These are phyloP conservation scores for Mycocalia duriaeana DNA, from an alignment of 1,284 basidiomycete species.

Conservation along the genomic window DNA sequence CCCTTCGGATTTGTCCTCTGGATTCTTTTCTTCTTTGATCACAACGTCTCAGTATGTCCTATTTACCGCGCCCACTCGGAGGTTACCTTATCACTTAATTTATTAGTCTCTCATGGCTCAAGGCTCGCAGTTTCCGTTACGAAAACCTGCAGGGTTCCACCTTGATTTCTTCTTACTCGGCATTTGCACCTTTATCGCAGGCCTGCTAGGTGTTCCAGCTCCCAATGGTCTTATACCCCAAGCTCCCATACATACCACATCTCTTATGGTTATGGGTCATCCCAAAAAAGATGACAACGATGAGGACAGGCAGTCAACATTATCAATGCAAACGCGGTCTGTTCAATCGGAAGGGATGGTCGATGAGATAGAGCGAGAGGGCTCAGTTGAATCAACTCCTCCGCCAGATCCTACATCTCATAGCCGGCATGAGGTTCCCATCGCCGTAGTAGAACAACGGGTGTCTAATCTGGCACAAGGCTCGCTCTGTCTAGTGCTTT, in stretches of 20 bases:
- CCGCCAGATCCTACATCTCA: conserved; percentile 18
- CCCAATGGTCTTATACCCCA: conserved; percentile 96
- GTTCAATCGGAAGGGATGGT: conserved; percentile 10
- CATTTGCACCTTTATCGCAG: conserved; percentile 88
- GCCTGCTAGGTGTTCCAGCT: conserved; percentile 86
- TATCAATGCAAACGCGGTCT: conserved; percentile 1
- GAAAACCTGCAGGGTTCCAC: conserved; percentile 91
- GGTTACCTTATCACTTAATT: no score
- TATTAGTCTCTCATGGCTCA: conserved; percentile 93
- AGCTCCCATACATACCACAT: conserved; percentile 90
- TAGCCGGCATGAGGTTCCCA: conserved; percentile 51
- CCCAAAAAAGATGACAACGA: conserved; percentile 38
- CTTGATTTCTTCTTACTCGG: conserved; percentile 88
- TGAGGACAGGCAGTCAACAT: conserved; percentile 22
- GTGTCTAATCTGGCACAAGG: conserved; percentile 87
- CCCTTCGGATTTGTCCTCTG: conserved; percentile 70
- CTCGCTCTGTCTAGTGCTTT: conserved; percentile 70
- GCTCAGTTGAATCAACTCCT: conserved; percentile 20
- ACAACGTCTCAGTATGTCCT: conserved; percentile 76
- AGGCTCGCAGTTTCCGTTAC: conserved; percentile 84
- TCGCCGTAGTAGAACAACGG: conserved; percentile 84
- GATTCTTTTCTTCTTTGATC: conserved; percentile 77
- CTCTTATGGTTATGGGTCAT: conserved; percentile 73
- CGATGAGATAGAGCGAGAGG: conserved; percentile 6
- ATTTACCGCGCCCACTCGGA: no score